These are phyloP conservation scores for Ramularia endophylla DNA, from an alignment of 2,329 filamentous ascomycete genomes.

Conservation along the genomic window DNA sequence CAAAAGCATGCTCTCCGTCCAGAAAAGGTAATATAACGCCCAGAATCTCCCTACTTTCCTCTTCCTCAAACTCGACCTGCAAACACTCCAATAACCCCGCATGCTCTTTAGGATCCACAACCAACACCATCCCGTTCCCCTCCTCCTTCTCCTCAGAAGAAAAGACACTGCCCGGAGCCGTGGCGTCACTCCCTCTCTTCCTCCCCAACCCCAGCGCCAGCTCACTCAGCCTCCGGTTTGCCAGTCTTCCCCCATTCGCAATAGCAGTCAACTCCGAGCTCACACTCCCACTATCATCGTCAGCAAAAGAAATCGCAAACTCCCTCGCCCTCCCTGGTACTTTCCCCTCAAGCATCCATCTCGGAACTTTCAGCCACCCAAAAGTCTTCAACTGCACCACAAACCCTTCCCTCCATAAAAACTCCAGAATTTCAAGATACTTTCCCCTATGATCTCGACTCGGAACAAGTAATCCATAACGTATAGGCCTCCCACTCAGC, in stretches of 20 bases:
- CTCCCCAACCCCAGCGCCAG: background rate
- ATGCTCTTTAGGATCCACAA: slow-evolving; percentile 20
- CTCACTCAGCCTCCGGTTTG: too few species aligned
- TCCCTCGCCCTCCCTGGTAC: background rate
- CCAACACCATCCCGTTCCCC: background rate
- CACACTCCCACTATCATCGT: slow-evolving; percentile 24
- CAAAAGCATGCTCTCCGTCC: slow-evolving; percentile 76
- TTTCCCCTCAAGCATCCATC: slow-evolving; percentile 52
- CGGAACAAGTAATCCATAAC: slow-evolving; percentile 78
- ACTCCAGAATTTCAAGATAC: slow-evolving; percentile 88
- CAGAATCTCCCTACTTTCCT: slow-evolving; percentile 62
- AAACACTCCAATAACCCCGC: slow-evolving; percentile 11
- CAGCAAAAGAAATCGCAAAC: slow-evolving; percentile 10
- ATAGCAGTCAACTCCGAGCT: slow-evolving; percentile 24
- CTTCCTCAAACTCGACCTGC: slow-evolving; percentile 32
- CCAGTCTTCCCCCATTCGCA: background rate
- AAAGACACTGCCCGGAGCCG: background rate
- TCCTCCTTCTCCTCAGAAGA: background rate
- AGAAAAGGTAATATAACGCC: slow-evolving; percentile 75
- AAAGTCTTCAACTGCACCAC: slow-evolving; percentile 91
- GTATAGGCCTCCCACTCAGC: slow-evolving; percentile 71
- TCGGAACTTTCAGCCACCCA: slow-evolving; percentile 63
- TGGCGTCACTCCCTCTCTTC: background rate
- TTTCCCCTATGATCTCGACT: slow-evolving; percentile 79
- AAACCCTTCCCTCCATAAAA: slow-evolving; percentile 89